Conservation (phyloP, 1,284 basidiomycete genomes). For the Ganoderma sp. region DNA sequence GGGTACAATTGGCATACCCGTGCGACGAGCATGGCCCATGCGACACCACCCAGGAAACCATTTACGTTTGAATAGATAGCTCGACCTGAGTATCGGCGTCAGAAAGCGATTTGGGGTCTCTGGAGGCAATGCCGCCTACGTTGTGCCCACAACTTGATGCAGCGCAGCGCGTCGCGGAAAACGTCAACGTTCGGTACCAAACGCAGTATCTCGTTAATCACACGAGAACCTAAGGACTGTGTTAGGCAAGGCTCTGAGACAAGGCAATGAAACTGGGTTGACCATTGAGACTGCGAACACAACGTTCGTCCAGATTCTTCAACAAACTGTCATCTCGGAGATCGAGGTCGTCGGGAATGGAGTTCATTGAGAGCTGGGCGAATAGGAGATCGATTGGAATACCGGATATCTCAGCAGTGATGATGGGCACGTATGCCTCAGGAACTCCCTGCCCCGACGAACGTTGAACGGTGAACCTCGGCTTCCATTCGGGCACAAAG, state of each 20-base stretch:
- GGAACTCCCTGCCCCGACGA: conserved; percentile 77
- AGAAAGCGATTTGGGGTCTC: not conserved
- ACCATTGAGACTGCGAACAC: conserved; percentile 95
- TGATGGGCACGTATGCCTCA: conserved; percentile 95
- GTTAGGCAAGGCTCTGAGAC: not conserved
- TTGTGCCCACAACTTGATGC: conserved; percentile 98
- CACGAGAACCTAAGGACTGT: conserved; percentile 76
- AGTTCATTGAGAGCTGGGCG: conserved; percentile 83
- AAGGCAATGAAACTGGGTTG: conserved; percentile 31
- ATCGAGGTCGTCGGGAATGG: conserved; percentile 90
- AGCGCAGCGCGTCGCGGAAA: conserved; percentile 92
- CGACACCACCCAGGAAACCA: conserved; percentile 97
- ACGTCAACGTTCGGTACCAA: conserved; percentile 94
- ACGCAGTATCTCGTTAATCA: conserved; percentile 95
- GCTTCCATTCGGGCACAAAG: not conserved
- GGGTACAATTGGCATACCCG: conserved; percentile 99
- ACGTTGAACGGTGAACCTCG: not conserved
- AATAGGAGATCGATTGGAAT: conserved; percentile 96
- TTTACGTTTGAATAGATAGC: conserved; percentile 99
- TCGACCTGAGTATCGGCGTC: conserved; percentile 58
- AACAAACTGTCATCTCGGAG: conserved; percentile 93
- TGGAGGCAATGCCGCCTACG: conserved; percentile 55
- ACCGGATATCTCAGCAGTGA: conserved; percentile 90
- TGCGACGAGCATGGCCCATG: conserved; percentile 98
- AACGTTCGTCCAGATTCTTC: conserved; percentile 92